phyloP scores from a whole-genome alignment of 2,329 filamentous ascomycete species.

The Xylaria sp. region DNA sequence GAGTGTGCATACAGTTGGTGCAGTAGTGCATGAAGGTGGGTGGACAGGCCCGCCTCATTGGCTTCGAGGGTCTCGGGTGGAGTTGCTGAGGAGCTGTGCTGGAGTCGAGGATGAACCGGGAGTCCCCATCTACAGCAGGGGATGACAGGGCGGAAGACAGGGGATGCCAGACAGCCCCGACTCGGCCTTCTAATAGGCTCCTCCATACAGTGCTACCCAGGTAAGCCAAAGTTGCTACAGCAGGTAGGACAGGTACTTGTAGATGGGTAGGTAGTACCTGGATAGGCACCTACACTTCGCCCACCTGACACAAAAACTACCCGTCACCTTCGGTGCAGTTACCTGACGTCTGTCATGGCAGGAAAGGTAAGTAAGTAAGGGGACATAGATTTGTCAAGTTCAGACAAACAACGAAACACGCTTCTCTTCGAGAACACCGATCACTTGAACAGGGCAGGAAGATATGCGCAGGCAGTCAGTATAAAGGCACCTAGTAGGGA shows the following conservation, averaged over 20 bases:
- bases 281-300: background rate
- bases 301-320: background rate
- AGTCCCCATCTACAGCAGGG: background rate
- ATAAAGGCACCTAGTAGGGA: no score
- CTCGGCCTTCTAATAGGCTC: background rate
- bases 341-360: background rate
- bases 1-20: slow-evolving; percentile 11
- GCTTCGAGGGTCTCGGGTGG: background rate
- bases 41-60: slow-evolving; percentile 2
- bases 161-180: background rate
- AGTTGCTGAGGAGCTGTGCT: slow-evolving; percentile 16
- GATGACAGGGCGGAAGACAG: slow-evolving; percentile 15
- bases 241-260: background rate
- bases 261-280: background rate
- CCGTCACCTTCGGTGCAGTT: background rate
- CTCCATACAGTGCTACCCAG: background rate
- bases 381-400: no score
- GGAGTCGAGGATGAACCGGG: slow-evolving; percentile 17
- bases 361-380: no score
- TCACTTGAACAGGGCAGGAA: background rate
- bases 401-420: no score
- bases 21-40: slow-evolving; percentile 6
- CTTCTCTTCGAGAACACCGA: background rate
- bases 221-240: background rate
- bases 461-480: background rate